Conservation (phyloP, 768 basidiomycete species). For the Phallus indusiatus region DNA sequence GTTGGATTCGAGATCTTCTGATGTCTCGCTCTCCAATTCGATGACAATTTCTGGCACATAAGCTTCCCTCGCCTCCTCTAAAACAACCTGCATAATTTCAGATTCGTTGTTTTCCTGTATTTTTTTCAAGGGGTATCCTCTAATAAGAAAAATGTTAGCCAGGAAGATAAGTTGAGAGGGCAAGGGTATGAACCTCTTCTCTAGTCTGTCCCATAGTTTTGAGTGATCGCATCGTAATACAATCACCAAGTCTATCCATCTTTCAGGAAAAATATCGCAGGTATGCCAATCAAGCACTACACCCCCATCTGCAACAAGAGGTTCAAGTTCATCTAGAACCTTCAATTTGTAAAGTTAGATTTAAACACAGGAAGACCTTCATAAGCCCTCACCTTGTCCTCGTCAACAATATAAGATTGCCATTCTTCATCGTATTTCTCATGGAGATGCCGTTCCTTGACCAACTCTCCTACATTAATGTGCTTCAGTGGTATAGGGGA, state of each 20-base stretch:
- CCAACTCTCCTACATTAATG: slow-evolving; percentile 84
- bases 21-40: slow-evolving; percentile 67
- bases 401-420: slow-evolving; percentile 90
- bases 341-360: slow-evolving; percentile 22
- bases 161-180: neutral
- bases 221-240: slow-evolving; percentile 87
- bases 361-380: neutral
- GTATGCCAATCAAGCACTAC: slow-evolving; percentile 93
- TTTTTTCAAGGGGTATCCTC: slow-evolving; percentile 82
- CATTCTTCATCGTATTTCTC: slow-evolving; percentile 89
- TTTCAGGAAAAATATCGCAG: slow-evolving; percentile 88
- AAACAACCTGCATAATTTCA: slow-evolving; percentile 92
- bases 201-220: slow-evolving; percentile 80
- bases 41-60: slow-evolving; percentile 84
- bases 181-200: slow-evolving; percentile 54
- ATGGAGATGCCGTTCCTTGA: slow-evolving; percentile 76
- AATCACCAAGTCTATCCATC: slow-evolving; percentile 93
- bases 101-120: slow-evolving; percentile 98
- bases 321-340: slow-evolving; percentile 86
- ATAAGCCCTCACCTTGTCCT: slow-evolving; percentile 69
- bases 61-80: slow-evolving; percentile 80
- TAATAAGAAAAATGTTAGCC: slow-evolving; percentile 23
- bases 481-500: slow-evolving; percentile 64
- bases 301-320: slow-evolving; percentile 56
- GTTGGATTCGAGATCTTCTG: slow-evolving; percentile 78